phyloP scores from a whole-genome alignment of 208 protist species.

The Leishmania turanica region DNA sequence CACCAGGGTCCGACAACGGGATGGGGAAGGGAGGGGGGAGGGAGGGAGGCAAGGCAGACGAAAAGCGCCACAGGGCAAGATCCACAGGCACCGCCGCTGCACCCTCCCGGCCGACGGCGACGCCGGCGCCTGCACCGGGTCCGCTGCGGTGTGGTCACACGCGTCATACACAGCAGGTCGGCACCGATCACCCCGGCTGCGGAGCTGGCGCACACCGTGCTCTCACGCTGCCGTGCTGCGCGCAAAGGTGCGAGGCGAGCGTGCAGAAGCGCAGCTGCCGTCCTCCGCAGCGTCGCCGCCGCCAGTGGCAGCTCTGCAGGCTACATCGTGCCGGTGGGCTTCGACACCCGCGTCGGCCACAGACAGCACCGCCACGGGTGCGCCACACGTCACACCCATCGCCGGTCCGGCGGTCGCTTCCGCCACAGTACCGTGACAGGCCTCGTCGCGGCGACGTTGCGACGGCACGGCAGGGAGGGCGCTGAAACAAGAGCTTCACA shows the following conservation, averaged over 20 bases:
- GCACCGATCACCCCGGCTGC: not conserved
- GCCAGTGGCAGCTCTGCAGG: not conserved
- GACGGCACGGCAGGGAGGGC: not conserved
- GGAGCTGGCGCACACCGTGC: not conserved
- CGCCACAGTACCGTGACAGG: not conserved
- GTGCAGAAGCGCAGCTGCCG: not conserved
- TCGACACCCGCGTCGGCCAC: not conserved
- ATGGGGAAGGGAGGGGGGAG: not conserved
- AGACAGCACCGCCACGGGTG: not conserved
- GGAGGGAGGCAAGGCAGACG: too few relatives aligned
- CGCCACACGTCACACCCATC: not conserved
- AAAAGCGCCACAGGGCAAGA: too few relatives aligned
- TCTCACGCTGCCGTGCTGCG: not conserved
- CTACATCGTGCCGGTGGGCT: not conserved
- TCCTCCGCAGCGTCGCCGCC: not conserved
- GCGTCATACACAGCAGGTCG: constrained; percentile 15
- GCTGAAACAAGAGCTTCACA: not conserved
- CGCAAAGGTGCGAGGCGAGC: not conserved
- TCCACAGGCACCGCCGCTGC: too few relatives aligned
- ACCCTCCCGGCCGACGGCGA: constrained; percentile 9
- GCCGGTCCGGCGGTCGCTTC: not conserved
- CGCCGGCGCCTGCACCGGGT: not conserved
- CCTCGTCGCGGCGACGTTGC: not conserved
- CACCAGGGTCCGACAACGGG: not conserved
- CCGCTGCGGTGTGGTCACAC: constrained; percentile 9